Conservation (phyloP, 2,329 filamentous ascomycete genomes). For the Colletotrichum trifolii region DNA sequence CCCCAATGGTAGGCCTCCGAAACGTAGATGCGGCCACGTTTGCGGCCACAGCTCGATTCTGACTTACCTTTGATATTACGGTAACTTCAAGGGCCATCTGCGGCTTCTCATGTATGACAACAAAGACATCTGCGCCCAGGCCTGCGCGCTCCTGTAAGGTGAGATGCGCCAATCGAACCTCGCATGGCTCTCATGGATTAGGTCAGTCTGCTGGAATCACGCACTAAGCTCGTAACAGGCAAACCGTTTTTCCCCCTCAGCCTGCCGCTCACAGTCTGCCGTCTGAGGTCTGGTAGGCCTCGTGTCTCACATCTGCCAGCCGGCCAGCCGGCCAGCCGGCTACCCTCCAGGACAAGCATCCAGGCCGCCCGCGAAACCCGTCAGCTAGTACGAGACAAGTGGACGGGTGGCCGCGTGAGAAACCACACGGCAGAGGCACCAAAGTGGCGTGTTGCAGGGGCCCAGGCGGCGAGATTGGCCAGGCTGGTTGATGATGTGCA, state of each 20-base stretch:
- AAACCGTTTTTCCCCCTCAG: background rate
- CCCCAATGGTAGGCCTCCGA: background rate
- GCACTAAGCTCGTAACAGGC: slow-evolving; percentile 22
- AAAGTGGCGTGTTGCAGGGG: slow-evolving; percentile 31
- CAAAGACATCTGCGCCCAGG: slow-evolving; percentile 34
- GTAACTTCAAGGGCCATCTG: background rate
- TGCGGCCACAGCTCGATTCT: slow-evolving; percentile 18
- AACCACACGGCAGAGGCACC: slow-evolving; percentile 24
- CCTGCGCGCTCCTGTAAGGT: slow-evolving; percentile 27
- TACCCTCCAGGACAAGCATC: slow-evolving; percentile 24
- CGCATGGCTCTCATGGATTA: slow-evolving; percentile 27
- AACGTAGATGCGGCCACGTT: slow-evolving; percentile 15
- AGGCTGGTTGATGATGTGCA: slow-evolving; percentile 25
- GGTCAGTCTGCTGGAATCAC: slow-evolving; percentile 27
- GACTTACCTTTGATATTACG: slow-evolving; percentile 24
- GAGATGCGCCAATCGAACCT: slow-evolving; percentile 36
- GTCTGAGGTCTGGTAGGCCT: slow-evolving; percentile 18
- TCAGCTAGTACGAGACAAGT: slow-evolving; percentile 2
- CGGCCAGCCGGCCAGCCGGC: background rate
- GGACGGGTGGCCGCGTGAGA: slow-evolving; percentile 14
- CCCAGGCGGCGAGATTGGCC: slow-evolving; percentile 15
- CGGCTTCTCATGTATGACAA: slow-evolving; percentile 33
- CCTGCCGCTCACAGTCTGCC: slow-evolving; percentile 1
- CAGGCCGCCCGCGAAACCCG: slow-evolving; percentile 5
- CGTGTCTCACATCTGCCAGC: slow-evolving; percentile 25